Evolutionary conservation across 176 grass and related monocot genomes (phyloP), one percentile per base, ranked within the genome.

Genomic region (Carex cristatella): DNA sequence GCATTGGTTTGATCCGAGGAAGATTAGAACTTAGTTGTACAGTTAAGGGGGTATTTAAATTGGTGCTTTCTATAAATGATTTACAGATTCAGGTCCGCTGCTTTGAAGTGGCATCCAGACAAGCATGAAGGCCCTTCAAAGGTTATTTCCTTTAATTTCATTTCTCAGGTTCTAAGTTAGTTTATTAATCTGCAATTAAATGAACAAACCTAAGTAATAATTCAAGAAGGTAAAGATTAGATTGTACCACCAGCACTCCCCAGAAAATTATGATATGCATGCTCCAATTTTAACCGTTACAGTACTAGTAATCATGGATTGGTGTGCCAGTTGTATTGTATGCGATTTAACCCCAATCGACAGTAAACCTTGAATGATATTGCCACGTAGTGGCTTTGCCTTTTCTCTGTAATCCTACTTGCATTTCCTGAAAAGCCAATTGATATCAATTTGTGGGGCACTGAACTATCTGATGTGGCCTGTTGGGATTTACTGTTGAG

Each of bases 61-160:
- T 49, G n/a, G n/a, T 85, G 13, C 30, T 86, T 6, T 37, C 42
- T 61, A 10, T 46, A 8, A n/a, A 73, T 42, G 11, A 51, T 64
- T 88, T 64, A 76, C 86, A 98, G 95, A 77, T 98, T 93, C 53
- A 92, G 85, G 0, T 77, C 84, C 53, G 90, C 91, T 59, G 95
- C 92, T 86, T 94, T 98, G 80, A 94, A 90, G 64, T 98, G 95
- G 95, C 95, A 98, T 73, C 95, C 95, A 1, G 89, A 98, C 65
- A 98, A 94, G 72, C 92, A 98, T 89, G 87, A 92, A 85, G 92
- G 92, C 27, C 48, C 91, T 83, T 94, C 86, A 74, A 87, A 94
- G 92, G 95, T 98, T 67, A 76, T 30, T 32, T 55, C 7, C 48
- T 28, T 76, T 76, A 28, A 4, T 55, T 76, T 53, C 12, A 15